Evolutionary conservation across 345 rosid genomes (phyloP), one percentile per base, ranked within the genome.

Genomic region (Stellera chamaejasme): DNA sequence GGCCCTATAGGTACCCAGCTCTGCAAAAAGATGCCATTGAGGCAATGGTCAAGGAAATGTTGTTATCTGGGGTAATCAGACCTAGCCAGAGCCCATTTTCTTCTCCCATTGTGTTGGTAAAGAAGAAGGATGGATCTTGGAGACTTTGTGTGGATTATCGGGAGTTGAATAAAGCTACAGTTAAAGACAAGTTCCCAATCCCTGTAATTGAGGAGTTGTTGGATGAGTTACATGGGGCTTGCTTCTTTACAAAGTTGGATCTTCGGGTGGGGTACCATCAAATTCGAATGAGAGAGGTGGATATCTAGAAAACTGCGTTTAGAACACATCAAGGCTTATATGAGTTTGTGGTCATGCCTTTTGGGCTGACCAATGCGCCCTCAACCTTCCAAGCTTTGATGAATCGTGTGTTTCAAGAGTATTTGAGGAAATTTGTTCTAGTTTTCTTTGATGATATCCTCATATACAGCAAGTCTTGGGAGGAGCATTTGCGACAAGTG

Each of bases 101-200:
- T n/a, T n/a, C n/a, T n/a, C n/a, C n/a, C n/a, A n/a, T n/a, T n/a
- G n/a, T n/a, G n/a, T n/a, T n/a, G n/a, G n/a, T n/a, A n/a, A n/a
- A n/a, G n/a, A n/a, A n/a, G n/a, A n/a, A n/a, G n/a, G n/a, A n/a
- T n/a, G n/a, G n/a, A n/a, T n/a, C n/a, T n/a, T n/a, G n/a, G n/a
- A n/a, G n/a, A n/a, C n/a, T n/a, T n/a, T n/a, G n/a, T n/a, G n/a
- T n/a, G n/a, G n/a, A n/a, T n/a, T n/a, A n/a, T n/a, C n/a, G n/a
- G 14, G 49, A 16, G 1, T 23, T 44, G 16, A 56, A 56, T 10
- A 2, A 43, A 6, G 8, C 4, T 5, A 56, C 60, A 14, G 7
- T 56, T 11, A 56, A 56, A 43, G 39, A 56, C 0, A 56, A 45
- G 23, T 56, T 56, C 13, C 39, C 32, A 2, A 56, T 44, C 8